Base-by-base conservation (phyloP, 2,329 filamentous ascomycete species). In the Pezicula neosporulosa region DNA sequence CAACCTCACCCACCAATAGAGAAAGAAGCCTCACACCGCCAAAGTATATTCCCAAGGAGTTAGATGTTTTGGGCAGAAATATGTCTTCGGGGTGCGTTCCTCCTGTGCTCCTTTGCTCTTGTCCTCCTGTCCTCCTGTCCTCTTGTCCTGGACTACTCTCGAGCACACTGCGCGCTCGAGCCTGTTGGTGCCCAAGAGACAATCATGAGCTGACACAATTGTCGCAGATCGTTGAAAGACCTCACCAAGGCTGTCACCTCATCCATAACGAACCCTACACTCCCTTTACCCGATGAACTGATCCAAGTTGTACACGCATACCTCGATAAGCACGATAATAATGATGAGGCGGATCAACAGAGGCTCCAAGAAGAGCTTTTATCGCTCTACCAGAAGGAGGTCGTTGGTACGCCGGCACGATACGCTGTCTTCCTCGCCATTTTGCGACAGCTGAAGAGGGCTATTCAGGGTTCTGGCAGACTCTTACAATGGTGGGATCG, bases 301-400 rank as follows among this genome's bases (percentile, higher is more conserved):
- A 68, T 77, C 58, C 71, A 77, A 38, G 73, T 81, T 48, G 83
- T 92, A 56, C 77, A 84, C 50, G 73, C 73, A 53, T 93, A 90
- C 68, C 75, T 90, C 46, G 79, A 84, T 43, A 85, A 83, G 61
- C 83, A 89, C 65, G 73, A 80, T 50, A 79, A 80, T 59, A 78
- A 82, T 56, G 88, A 92, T 61, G 86, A 90, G 47, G 71, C 77
- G 50, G 77, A 83, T 38, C 78, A 83, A n/a, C 86, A 89, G 58
- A 82, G 85, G 51, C 75, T 91, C 47, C 83, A 90, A 55, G 87
- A 90, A 38, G 88, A 91, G 60, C 76, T 94, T 7, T 72, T 86
- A 38, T 69, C 75, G 21, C 77, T 89, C 49, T 90, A 86, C 70
- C 76, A 85, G 52, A 83, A 80, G 62, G 75, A 82, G 57, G 80